Evolutionary conservation across 257 asterid species (phyloP).

Genomic region (Plectranthus barbatus): DNA sequence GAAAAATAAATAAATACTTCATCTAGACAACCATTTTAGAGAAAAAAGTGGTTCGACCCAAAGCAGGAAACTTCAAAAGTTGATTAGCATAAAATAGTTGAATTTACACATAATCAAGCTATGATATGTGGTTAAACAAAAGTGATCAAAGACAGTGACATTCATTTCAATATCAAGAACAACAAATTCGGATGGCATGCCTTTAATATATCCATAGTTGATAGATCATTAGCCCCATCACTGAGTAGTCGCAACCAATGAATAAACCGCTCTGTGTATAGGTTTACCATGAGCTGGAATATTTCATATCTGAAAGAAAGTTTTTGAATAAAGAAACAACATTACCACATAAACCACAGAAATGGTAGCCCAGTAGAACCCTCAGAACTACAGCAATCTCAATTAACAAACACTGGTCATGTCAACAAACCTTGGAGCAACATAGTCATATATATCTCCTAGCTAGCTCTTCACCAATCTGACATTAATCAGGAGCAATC

Average conservation of each 20-base stretch:
- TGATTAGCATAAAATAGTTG: neutral
- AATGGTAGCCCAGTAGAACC: neutral
- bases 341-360: too few species aligned
- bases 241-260: conserved; percentile 97
- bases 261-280: conserved; percentile 94
- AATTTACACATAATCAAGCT: conserved; percentile 1
- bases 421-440: conserved; percentile 74
- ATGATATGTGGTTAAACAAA: neutral
- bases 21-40: neutral
- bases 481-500: conserved; percentile 24
- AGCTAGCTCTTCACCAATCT: conserved; percentile 99
- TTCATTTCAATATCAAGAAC: conserved; percentile 4
- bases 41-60: neutral
- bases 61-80: neutral
- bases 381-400: conserved; percentile 1
- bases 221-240: conserved; percentile 80
- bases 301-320: conserved; percentile 70
- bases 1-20: too few species aligned
- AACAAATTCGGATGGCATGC: conserved; percentile 27
- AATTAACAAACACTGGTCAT: neutral
- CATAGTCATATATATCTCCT: conserved; percentile 90
- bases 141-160: neutral
- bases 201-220: conserved; percentile 92
- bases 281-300: conserved; percentile 98
- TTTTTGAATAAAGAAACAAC: conserved; percentile 7